A percentile compares a stretch with the other conserved stretches of the same genome.
Evolutionary conservation across 2,329 filamentous ascomycete species (phyloP).

Genomic region (Tolypocladium tundrense): DNA sequence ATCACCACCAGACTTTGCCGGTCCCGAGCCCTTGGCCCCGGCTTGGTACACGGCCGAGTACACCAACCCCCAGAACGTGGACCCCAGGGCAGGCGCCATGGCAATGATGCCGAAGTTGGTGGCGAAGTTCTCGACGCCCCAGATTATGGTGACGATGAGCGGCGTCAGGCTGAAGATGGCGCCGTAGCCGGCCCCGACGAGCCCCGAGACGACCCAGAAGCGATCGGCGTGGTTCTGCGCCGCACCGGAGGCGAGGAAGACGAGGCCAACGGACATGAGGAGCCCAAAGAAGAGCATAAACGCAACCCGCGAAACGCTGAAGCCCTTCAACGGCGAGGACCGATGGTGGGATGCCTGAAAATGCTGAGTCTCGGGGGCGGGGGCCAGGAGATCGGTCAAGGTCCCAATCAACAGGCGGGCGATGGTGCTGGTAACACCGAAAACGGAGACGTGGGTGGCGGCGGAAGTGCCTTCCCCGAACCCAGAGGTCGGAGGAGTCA

Average conservation of each 20-base stretch:
- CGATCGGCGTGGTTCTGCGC: slow-evolving; percentile 65
- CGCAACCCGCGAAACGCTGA: slow-evolving; percentile 63
- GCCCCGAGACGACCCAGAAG: slow-evolving; percentile 76
- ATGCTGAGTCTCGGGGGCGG: slow-evolving; percentile 49
- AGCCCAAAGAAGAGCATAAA: slow-evolving; percentile 71
- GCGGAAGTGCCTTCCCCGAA: slow-evolving; percentile 44
- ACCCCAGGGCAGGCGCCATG: slow-evolving; percentile 79
- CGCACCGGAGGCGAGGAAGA: slow-evolving; percentile 65
- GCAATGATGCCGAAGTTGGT: slow-evolving; percentile 97
- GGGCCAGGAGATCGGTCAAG: slow-evolving; percentile 78
- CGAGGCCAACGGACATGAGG: slow-evolving; percentile 64
- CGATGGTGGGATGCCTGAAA: slow-evolving; percentile 28
- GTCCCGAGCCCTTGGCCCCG: slow-evolving; percentile 38
- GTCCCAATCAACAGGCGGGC: slow-evolving; percentile 83
- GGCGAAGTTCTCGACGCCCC: slow-evolving; percentile 97
- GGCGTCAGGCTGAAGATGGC: slow-evolving; percentile 83
- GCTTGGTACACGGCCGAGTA: slow-evolving; percentile 74
- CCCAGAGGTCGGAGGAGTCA: slow-evolving; percentile 50
- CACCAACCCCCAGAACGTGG: slow-evolving; percentile 82
- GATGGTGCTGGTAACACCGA: slow-evolving; percentile 83
- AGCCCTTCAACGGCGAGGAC: slow-evolving; percentile 23
- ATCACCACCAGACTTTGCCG: slow-evolving; percentile 13
- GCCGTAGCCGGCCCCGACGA: slow-evolving; percentile 86
- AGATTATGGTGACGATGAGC: slow-evolving; percentile 91
- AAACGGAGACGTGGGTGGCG: slow-evolving; percentile 85